Conservation (phyloP, 805 yeast species). For the Saccharomycopsis synnaedendra region DNA sequence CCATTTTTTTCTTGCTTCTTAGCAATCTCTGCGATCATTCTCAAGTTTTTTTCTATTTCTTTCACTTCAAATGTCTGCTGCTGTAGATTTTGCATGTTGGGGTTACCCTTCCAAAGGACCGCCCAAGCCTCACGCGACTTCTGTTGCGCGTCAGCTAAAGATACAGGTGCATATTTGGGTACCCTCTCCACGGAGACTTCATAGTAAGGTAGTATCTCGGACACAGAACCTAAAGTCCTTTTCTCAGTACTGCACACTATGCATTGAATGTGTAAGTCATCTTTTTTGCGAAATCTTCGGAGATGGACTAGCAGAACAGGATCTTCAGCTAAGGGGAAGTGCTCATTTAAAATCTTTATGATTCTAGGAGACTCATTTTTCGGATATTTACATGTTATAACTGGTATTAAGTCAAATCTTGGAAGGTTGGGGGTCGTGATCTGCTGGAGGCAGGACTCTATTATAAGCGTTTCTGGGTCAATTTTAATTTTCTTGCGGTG, state of each 20-base stretch:
- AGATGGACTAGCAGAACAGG: too few species aligned
- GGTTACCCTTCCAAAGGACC: conserved; percentile 87
- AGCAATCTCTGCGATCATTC: conserved; percentile 21
- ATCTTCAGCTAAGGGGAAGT: too few species aligned
- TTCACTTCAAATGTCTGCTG: conserved; percentile 39
- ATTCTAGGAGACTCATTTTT: too few species aligned
- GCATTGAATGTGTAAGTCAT: too few species aligned
- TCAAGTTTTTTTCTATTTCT: conserved; percentile 26
- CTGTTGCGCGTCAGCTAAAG: conserved; percentile 48
- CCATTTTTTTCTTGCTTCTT: conserved; percentile 13
- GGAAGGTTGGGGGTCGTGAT: neutral
- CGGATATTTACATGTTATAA: too few species aligned
- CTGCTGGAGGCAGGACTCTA: neutral
- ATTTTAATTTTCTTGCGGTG: neutral
- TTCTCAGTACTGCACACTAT: too few species aligned
- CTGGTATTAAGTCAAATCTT: too few species aligned
- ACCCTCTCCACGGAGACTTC: conserved; percentile 24
- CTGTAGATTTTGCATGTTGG: conserved; percentile 57
- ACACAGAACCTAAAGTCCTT: too few species aligned
- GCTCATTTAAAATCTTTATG: too few species aligned
- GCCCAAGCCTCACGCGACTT: conserved; percentile 83
- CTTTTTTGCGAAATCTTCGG: too few species aligned
- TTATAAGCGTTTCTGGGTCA: neutral
- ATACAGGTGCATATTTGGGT: conserved; percentile 36
- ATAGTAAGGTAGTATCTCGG: conserved; percentile 11